phyloP scores from a whole-genome alignment of 805 yeast genomes.

The Myxozyma melibiosi region DNA sequence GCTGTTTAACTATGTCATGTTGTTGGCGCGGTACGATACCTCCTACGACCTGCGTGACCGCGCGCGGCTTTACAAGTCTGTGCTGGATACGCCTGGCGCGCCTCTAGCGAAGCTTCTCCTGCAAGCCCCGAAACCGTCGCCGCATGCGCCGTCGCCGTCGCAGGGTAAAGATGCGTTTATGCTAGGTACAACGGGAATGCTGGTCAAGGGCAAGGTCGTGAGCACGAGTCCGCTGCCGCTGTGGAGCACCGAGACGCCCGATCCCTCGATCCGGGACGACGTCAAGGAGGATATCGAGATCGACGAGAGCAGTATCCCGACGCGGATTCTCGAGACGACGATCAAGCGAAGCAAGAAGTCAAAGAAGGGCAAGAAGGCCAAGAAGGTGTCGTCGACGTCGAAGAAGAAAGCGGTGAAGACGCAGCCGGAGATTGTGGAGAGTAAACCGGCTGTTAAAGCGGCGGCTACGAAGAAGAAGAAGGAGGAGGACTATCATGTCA shows the following conservation, averaged over 20 bases:
- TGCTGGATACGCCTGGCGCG: conserved; percentile 56
- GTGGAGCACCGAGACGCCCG: conserved; percentile 51
- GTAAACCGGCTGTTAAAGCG: conserved; percentile 2
- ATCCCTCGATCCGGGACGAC: conserved; percentile 39
- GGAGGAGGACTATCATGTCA: conserved; percentile 28
- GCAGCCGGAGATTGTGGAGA: background rate
- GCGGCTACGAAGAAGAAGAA: conserved; percentile 8
- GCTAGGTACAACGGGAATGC: conserved; percentile 39
- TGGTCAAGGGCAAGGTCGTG: conserved; percentile 39
- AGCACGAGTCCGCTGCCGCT: conserved; percentile 43
- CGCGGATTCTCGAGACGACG: background rate
- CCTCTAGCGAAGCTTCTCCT: conserved; percentile 69
- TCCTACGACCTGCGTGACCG: conserved; percentile 80
- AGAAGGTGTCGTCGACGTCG: background rate
- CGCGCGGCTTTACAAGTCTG: conserved; percentile 69
- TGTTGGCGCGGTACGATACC: conserved; percentile 71
- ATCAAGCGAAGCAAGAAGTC: conserved; percentile 12
- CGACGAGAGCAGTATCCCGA: background rate
- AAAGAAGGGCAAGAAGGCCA: conserved; percentile 5
- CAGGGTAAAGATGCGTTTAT: conserved; percentile 28
- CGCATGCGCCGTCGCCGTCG: conserved; percentile 41
- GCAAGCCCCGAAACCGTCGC: conserved; percentile 76
- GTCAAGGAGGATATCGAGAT: conserved; percentile 1
- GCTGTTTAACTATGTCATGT: conserved; percentile 63
- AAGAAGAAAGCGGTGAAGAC: conserved; percentile 5